These are phyloP conservation scores for Vitis hybrid DNA, from an alignment of 177 flowering plant species.

Conservation along the genomic window DNA sequence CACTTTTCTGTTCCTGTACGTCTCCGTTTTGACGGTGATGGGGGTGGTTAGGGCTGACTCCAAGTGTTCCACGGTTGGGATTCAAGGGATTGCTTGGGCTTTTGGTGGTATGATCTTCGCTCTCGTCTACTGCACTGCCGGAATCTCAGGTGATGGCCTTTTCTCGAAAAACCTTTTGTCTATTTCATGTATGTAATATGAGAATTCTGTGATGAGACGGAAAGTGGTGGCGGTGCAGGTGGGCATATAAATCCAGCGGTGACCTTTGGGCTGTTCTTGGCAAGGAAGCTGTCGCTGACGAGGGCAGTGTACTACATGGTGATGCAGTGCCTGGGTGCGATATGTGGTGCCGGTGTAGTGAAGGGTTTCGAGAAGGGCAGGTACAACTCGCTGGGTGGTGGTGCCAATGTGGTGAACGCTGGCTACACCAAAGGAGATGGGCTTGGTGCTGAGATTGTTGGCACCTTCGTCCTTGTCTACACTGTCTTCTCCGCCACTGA, in stretches of 20 bases:
- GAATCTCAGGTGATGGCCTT: slow-evolving; percentile 46
- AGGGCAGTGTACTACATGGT: slow-evolving; percentile 57
- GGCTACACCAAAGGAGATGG: slow-evolving; percentile 66
- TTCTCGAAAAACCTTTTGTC: too few relatives aligned
- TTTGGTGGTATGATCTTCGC: slow-evolving; percentile 73
- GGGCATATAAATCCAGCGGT: slow-evolving; percentile 71
- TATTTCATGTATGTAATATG: neutral
- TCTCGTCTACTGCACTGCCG: slow-evolving; percentile 72
- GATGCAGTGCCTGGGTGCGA: slow-evolving; percentile 64
- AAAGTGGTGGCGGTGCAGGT: slow-evolving; percentile 23
- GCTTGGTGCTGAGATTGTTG: slow-evolving; percentile 64
- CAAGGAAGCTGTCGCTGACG: slow-evolving; percentile 53
- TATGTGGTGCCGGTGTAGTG: slow-evolving; percentile 64
- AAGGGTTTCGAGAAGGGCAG: slow-evolving; percentile 37
- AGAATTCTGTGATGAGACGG: neutral
- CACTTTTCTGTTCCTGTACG: slow-evolving; percentile 55
- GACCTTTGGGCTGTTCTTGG: slow-evolving; percentile 63
- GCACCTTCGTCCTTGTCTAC: slow-evolving; percentile 63
- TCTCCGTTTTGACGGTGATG: slow-evolving; percentile 53
- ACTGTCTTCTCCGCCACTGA: slow-evolving; percentile 48
- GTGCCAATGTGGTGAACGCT: slow-evolving; percentile 39
- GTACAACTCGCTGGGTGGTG: slow-evolving; percentile 35
- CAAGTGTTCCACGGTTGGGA: slow-evolving; percentile 51
- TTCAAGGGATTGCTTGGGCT: slow-evolving; percentile 74
- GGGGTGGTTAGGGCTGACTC: slow-evolving; percentile 29